phyloP scores from a whole-genome alignment of 2,329 filamentous ascomycete genomes.

The Verticillium nubilum region DNA sequence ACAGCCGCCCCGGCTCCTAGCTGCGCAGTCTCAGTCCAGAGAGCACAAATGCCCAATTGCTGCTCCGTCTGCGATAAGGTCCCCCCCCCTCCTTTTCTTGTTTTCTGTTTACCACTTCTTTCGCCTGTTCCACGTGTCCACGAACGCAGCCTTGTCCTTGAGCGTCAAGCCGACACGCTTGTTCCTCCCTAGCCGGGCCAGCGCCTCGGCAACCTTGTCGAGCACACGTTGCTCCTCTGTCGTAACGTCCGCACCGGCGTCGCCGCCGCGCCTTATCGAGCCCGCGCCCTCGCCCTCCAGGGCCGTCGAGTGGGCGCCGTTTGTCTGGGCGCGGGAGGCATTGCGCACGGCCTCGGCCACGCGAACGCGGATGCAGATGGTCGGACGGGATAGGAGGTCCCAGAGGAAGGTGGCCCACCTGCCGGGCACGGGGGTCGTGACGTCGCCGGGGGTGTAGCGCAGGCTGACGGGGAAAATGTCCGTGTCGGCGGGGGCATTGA shows the following conservation, averaged over 20 bases:
- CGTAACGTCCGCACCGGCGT: constrained; percentile 27
- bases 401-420: constrained; percentile 72
- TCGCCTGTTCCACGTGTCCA: constrained; percentile 55
- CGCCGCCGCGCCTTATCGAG: constrained; percentile 20
- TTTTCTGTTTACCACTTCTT: constrained; percentile 20
- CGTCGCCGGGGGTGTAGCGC: constrained; percentile 80
- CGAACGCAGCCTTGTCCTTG: constrained; percentile 76
- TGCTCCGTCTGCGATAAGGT: not conserved
- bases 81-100: constrained; percentile 6
- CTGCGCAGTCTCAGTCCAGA: constrained; percentile 12
- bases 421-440: constrained; percentile 84
- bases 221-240: constrained; percentile 64
- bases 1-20: constrained; percentile 15
- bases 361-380: constrained; percentile 84
- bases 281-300: constrained; percentile 23
- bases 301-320: constrained; percentile 24
- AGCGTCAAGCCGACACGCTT: constrained; percentile 84
- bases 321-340: constrained; percentile 30
- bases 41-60: not conserved
- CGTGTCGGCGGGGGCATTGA: constrained; percentile 59
- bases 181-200: constrained; percentile 81
- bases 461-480: constrained; percentile 89
- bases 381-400: constrained; percentile 77
- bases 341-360: constrained; percentile 73
- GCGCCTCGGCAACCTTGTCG: constrained; percentile 74